Evolutionary conservation across 495 filamentous ascomycete genomes (phyloP).

Genomic region (Friedmanniomyces endolithicus): DNA sequence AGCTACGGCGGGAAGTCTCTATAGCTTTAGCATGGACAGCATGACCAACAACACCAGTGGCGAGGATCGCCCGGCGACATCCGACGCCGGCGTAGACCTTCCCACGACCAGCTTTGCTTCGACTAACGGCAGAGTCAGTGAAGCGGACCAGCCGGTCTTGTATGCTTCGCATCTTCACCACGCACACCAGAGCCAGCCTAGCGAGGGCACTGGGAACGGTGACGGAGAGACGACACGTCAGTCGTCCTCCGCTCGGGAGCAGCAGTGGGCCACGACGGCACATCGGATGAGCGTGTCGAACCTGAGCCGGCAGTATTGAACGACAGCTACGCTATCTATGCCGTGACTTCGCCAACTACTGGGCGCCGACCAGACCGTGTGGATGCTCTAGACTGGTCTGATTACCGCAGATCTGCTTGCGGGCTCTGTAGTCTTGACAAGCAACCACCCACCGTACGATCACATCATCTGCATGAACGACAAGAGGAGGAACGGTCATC

Average conservation of each 20-base stretch:
- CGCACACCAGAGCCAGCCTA: not conserved
- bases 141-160: not conserved
- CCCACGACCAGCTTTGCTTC: not conserved
- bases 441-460: not conserved
- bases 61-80: not conserved
- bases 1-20: conserved; percentile 10
- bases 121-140: not conserved
- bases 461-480: too few species aligned
- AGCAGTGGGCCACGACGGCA: not conserved
- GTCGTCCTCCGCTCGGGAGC: conserved; percentile 12
- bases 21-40: conserved; percentile 10
- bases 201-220: not conserved
- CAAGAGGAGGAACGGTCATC: too few species aligned
- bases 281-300: conserved; percentile 12
- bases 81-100: conserved; percentile 4
- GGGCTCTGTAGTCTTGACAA: not conserved
- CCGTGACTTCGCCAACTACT: too few species aligned
- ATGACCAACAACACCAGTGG: not conserved
- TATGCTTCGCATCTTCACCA: not conserved
- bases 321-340: not conserved
- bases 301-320: conserved; percentile 8
- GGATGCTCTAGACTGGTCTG: too few species aligned
- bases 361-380: too few species aligned
- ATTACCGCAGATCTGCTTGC: too few species aligned
- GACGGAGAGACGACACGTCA: not conserved